Evolutionary conservation across 192 early-diverging fungal genomes (phyloP).

Genomic region (Linnemannia exigua): DNA sequence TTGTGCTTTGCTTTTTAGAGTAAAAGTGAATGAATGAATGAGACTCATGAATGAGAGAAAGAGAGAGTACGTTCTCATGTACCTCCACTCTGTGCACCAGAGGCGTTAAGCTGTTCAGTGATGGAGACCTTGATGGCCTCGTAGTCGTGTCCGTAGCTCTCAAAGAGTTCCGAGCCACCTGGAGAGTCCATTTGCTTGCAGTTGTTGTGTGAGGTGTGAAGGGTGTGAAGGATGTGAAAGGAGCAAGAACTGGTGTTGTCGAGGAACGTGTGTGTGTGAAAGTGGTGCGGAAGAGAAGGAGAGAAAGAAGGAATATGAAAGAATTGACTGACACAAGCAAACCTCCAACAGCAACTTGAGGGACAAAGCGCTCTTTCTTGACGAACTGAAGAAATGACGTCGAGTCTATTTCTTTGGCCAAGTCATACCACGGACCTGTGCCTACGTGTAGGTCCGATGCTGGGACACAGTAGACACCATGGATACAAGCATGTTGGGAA

Average conservation of each 20-base stretch:
- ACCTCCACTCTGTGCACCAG: conserved; percentile 70
- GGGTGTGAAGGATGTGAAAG: neutral
- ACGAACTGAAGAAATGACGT: too few relatives aligned
- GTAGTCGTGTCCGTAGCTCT: conserved; percentile 91
- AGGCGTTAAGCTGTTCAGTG: conserved; percentile 63
- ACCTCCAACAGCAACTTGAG: too few relatives aligned
- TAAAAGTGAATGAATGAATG: neutral
- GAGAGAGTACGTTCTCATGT: neutral
- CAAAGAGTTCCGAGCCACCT: conserved; percentile 83
- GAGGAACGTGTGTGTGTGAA: neutral
- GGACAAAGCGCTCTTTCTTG: too few relatives aligned
- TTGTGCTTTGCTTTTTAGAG: neutral
- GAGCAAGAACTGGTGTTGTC: neutral
- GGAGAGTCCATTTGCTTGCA: conserved; percentile 42
- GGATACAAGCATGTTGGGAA: too few relatives aligned
- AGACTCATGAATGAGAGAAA: neutral
- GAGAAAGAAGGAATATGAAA: too few relatives aligned
- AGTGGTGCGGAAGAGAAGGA: neutral
- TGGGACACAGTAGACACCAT: too few relatives aligned
- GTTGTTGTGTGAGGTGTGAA: neutral
- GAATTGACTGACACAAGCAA: too few relatives aligned
- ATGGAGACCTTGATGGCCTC: conserved; percentile 72
- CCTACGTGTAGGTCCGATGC: too few relatives aligned
- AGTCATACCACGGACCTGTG: too few relatives aligned
- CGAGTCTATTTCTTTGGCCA: too few relatives aligned